Conservation (phyloP, 2,329 filamentous ascomycete species). For the Fusarium piperis region DNA sequence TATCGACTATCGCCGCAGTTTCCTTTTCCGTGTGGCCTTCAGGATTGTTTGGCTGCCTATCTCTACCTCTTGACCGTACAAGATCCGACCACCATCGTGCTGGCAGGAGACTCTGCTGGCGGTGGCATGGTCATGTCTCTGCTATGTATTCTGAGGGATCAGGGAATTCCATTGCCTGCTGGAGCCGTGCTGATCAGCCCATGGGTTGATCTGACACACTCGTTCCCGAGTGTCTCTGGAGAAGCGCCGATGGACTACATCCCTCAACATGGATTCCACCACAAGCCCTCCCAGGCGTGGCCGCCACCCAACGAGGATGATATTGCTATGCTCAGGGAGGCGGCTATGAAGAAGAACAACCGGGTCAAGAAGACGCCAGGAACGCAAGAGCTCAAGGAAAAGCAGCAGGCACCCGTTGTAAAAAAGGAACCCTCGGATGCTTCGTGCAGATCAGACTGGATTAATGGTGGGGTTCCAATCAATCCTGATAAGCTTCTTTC, state of each 20-base stretch:
- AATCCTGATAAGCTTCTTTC: slow-evolving; percentile 58
- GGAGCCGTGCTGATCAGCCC: slow-evolving; percentile 92
- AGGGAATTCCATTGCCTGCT: slow-evolving; percentile 83
- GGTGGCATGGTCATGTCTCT: slow-evolving; percentile 88
- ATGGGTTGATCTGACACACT: slow-evolving; percentile 96
- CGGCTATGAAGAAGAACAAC: slow-evolving; percentile 56
- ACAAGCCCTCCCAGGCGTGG: slow-evolving; percentile 91
- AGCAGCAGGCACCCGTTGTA: slow-evolving; percentile 49
- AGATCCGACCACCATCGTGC: slow-evolving; percentile 81
- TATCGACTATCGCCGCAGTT: slow-evolving; percentile 94
- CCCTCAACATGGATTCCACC: slow-evolving; percentile 85
- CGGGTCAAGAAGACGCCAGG: slow-evolving; percentile 32
- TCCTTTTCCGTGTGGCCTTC: slow-evolving; percentile 91
- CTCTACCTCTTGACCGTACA: slow-evolving; percentile 81
- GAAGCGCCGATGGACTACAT: slow-evolving; percentile 86
- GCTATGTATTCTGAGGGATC: slow-evolving; percentile 83
- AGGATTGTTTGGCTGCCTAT: slow-evolving; percentile 91
- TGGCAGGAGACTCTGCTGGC: slow-evolving; percentile 93
- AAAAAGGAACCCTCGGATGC: slow-evolving; percentile 31
- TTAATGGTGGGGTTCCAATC: slow-evolving; percentile 42
- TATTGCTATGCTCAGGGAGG: slow-evolving; percentile 61
- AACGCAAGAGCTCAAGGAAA: slow-evolving; percentile 42
- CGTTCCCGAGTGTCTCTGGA: slow-evolving; percentile 86
- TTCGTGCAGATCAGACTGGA: slow-evolving; percentile 38
- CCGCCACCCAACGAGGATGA: slow-evolving; percentile 88